Evolutionary conservation across 129 eudicot species (phyloP), one percentile per base, ranked within the genome.

Genomic region (Solidago caesia): DNA sequence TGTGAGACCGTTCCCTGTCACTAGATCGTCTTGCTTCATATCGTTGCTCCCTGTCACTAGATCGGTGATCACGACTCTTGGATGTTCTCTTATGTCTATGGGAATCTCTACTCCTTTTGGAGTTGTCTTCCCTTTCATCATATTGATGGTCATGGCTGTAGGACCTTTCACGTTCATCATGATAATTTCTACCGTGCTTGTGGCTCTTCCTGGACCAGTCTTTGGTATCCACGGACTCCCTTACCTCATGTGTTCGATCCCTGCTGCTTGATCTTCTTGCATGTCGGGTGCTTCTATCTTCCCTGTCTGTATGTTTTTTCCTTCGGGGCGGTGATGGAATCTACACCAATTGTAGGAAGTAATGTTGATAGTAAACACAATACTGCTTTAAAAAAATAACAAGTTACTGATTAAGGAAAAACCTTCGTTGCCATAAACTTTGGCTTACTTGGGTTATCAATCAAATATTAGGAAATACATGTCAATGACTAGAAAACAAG

Each of bases 311-410:
- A 39, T 53, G 76, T 74, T 72, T 79, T 72, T 84, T 81, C 57
- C 89, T 80, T 83, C 89, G 68, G 13, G 98, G 98, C 33, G 96
- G 98, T 8, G 96, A 81, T 58, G 98, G 96, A 48, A 87, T 82
- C 96, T 89, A 16, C 70, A 75, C 0, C 12, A 21, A 39, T 53
- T 9, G 63, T 56, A 9, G 14, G 65, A 72, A 4, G 5, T 42
- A 12, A 59, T 12, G 70, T 79, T 45, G 53, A 69, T 33, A 4
- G 46, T 13, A 45, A 9, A 29, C 4, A 74, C 52, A 44, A 41
- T 26, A 33, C 61, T 52, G 41, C 66, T 21, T 10, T 72, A 43
- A 71, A 16, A 58, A 44, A 68, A 58, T 14, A 43, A 76, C 6
- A 46, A 33, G 39, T 33, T 21, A 3, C 39, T 33, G 39, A 33